Conservation (phyloP, 345 rosid genomes). For the Bruguiera gymnorhiza region DNA sequence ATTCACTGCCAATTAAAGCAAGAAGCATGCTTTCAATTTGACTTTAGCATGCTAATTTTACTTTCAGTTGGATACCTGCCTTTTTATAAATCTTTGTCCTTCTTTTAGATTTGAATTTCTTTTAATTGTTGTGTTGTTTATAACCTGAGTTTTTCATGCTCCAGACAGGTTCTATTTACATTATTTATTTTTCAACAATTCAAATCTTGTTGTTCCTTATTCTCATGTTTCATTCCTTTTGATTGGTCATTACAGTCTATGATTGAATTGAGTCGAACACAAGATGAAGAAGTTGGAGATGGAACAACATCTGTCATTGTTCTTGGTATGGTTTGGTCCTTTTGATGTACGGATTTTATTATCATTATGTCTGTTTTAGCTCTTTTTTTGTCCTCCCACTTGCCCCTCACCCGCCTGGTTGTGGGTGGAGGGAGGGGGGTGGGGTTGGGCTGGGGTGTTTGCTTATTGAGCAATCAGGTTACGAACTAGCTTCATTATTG, state of each 20-base stretch:
- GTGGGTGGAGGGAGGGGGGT: too few relatives aligned
- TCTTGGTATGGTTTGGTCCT: conserved; percentile 51
- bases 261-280: conserved; percentile 94
- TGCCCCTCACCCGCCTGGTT: too few relatives aligned
- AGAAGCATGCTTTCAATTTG: neutral
- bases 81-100: too few relatives aligned
- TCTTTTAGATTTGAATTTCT: neutral
- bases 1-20: neutral
- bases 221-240: neutral
- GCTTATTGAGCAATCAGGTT: too few relatives aligned
- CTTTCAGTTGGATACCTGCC: neutral
- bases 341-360: neutral
- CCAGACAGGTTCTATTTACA: neutral
- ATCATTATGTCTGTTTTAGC: too few relatives aligned
- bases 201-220: conserved; percentile 1
- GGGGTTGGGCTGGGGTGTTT: too few relatives aligned
- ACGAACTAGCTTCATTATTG: too few relatives aligned
- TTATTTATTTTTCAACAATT: neutral
- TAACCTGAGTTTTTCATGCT: neutral
- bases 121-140: neutral
- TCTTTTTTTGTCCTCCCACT: too few relatives aligned
- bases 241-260: conserved; percentile 56
- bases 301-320: conserved; percentile 97
- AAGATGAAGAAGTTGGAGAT: conserved; percentile 98
- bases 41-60: neutral